These are phyloP conservation scores for Casuarina cunninghamiana DNA, from an alignment of 306 rosid genomes.

Conservation along the genomic window DNA sequence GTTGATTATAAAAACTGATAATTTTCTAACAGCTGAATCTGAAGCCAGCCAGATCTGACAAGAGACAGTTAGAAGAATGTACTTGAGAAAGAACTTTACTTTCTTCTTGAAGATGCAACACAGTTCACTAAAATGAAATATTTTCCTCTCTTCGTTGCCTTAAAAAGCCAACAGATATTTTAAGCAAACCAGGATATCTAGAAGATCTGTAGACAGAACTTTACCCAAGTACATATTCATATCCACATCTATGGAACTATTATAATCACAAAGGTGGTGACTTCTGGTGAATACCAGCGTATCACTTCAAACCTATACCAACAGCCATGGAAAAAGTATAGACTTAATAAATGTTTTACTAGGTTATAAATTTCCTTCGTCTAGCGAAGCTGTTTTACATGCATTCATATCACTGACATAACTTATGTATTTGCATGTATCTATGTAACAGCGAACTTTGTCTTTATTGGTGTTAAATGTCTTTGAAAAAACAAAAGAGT, in stretches of 20 bases:
- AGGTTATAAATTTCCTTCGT: too few relatives aligned
- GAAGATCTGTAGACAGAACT: not conserved
- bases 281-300: too few relatives aligned
- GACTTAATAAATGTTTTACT: too few relatives aligned
- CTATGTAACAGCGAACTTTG: too few relatives aligned
- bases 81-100: not conserved
- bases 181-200: not conserved
- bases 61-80: not conserved
- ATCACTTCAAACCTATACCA: too few relatives aligned
- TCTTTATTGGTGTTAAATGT: too few relatives aligned
- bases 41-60: not conserved
- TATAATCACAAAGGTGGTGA: not conserved
- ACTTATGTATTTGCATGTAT: too few relatives aligned
- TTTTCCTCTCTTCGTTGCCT: not conserved
- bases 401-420: too few relatives aligned
- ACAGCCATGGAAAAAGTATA: too few relatives aligned
- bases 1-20: not conserved
- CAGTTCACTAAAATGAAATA: not conserved
- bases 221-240: not conserved
- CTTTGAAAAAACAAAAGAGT: too few relatives aligned
- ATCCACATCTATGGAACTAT: not conserved
- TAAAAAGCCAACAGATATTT: not conserved
- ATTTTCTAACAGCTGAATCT: not conserved
- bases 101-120: too few relatives aligned
- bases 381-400: too few relatives aligned